These are phyloP conservation scores for Sideroxylon spinosum DNA, from an alignment of 179 eudicot species.

Conservation along the genomic window DNA sequence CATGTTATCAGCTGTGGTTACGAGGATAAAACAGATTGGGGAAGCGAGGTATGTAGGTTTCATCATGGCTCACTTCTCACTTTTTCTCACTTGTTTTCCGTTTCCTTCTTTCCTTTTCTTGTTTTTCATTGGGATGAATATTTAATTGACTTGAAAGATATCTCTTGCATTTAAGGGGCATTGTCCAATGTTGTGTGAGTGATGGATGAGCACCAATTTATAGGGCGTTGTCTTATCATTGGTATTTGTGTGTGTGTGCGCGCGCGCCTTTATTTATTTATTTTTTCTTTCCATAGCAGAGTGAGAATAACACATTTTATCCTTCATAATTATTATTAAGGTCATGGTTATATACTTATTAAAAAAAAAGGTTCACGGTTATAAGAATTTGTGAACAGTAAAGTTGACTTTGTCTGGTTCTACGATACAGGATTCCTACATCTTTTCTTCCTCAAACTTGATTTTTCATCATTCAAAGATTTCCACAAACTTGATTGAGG, in stretches of 20 bases:
- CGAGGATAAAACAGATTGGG: slow-evolving; percentile 84
- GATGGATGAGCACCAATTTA: no score
- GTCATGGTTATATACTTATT: no score
- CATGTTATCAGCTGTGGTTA: slow-evolving; percentile 92
- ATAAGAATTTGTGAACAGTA: not conserved
- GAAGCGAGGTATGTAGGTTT: slow-evolving; percentile 54
- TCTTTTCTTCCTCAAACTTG: not conserved
- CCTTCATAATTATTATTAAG: no score
- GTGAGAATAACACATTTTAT: not conserved
- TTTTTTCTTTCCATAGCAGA: no score
- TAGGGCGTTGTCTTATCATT: no score
- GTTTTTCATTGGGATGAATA: not conserved
- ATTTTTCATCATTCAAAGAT: not conserved
- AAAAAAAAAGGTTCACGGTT: no score
- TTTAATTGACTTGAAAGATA: not conserved
- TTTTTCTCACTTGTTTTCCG: not conserved
- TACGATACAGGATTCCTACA: not conserved
- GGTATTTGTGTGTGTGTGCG: no score
- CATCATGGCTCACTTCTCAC: not conserved
- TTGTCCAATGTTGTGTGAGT: not conserved
- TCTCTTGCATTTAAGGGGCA: not conserved
- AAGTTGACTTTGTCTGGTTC: not conserved
- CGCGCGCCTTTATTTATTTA: no score
- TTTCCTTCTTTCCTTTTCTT: not conserved
- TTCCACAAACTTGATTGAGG: slow-evolving; percentile 1